phyloP scores from a whole-genome alignment of 768 basidiomycete genomes.

The Trametes cinnabarina region DNA sequence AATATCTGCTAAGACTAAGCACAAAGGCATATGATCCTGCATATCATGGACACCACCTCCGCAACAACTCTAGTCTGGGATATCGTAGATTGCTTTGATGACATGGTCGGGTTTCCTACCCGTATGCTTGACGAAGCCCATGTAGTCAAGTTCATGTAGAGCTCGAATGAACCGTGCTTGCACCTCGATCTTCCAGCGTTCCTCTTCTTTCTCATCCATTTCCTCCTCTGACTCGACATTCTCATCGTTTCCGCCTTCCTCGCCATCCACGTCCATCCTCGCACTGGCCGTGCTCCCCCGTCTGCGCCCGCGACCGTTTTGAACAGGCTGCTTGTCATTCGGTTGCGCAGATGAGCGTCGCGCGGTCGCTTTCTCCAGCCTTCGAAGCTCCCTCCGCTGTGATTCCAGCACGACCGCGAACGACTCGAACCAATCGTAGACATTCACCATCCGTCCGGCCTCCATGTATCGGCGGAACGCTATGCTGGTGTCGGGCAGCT shows the following conservation, averaged over 20 bases:
- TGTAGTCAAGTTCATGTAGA: conserved; percentile 76
- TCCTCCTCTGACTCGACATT: conserved; percentile 26
- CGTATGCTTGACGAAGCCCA: conserved; percentile 80
- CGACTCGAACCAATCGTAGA: conserved; percentile 86
- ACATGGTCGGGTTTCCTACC: conserved; percentile 78
- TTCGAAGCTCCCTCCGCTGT: conserved; percentile 38
- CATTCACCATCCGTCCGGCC: conserved; percentile 79
- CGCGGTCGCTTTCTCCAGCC: conserved; percentile 25
- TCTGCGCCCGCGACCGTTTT: neutral
- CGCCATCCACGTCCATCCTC: conserved; percentile 23
- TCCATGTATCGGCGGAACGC: conserved; percentile 75
- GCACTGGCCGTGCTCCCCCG: conserved; percentile 24
- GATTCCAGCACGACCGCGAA: conserved; percentile 67
- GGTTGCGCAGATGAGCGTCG: conserved; percentile 4
- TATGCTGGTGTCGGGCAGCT: conserved; percentile 73
- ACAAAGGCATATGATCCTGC: too few relatives aligned
- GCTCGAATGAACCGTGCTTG: conserved; percentile 80
- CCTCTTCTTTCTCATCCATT: conserved; percentile 34
- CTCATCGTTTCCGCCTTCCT: conserved; percentile 31
- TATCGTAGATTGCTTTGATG: conserved; percentile 26
- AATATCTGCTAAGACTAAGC: too few relatives aligned
- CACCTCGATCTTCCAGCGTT: conserved; percentile 58
- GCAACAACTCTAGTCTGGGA: neutral
- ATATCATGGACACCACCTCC: too few relatives aligned
- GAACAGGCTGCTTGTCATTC: neutral